phyloP scores from a whole-genome alignment of 495 filamentous ascomycete genomes.

The Aspergillus asperescens region DNA sequence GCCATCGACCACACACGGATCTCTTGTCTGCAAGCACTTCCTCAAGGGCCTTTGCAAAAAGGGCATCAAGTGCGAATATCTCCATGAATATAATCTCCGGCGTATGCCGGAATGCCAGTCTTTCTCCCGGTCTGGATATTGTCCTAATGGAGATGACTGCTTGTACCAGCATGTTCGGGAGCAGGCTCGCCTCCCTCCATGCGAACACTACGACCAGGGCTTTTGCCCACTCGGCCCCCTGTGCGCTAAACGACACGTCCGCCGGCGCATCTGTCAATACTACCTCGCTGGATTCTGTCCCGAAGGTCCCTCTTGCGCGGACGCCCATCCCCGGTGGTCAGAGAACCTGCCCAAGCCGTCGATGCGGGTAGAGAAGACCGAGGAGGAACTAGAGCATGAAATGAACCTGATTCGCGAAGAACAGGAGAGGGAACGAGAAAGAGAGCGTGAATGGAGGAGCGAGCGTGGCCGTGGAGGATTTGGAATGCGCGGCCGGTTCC shows the following conservation, averaged over 20 bases:
- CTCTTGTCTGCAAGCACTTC: constrained; percentile 97
- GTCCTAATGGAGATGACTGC: constrained; percentile 93
- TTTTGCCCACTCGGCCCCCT: constrained; percentile 86
- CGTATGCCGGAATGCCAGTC: constrained; percentile 97
- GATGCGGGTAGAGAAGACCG: constrained; percentile 55
- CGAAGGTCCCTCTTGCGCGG: constrained; percentile 69
- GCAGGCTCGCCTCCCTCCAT: constrained; percentile 70
- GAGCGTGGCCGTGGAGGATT: constrained; percentile 44
- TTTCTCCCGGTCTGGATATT: constrained; percentile 83
- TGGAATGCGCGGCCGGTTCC: constrained; percentile 46
- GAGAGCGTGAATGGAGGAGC: constrained; percentile 48
- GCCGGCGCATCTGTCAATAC: constrained; percentile 66
- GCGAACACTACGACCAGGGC: constrained; percentile 91
- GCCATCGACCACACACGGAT: constrained; percentile 49
- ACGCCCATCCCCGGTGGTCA: constrained; percentile 76
- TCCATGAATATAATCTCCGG: constrained; percentile 96
- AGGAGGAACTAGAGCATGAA: constrained; percentile 56
- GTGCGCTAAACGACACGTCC: constrained; percentile 83
- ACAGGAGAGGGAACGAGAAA: constrained; percentile 47
- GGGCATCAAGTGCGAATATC: constrained; percentile 88
- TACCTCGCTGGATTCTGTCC: constrained; percentile 96
- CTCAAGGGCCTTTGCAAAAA: constrained; percentile 96
- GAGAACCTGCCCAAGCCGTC: constrained; percentile 67
- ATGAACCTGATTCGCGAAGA: constrained; percentile 51
- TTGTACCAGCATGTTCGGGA: constrained; percentile 93